These are phyloP conservation scores for Populus alba DNA, from an alignment of 345 rosid species.

Conservation along the genomic window DNA sequence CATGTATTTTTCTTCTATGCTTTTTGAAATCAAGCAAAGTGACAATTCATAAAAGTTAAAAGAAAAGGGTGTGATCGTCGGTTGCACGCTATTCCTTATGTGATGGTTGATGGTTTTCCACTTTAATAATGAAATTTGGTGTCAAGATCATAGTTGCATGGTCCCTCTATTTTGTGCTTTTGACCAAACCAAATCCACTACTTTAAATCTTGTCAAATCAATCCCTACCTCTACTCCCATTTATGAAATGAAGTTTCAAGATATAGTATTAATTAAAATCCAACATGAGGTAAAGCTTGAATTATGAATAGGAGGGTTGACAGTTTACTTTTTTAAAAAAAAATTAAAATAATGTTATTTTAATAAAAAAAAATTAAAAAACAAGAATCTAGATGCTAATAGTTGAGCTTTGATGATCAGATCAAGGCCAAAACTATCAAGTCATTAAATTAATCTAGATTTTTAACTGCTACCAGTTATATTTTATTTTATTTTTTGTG, in stretches of 20 bases:
- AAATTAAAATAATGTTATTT: too few relatives aligned
- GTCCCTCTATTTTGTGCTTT: neutral
- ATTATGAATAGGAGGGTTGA: too few relatives aligned
- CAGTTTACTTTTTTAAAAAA: too few relatives aligned
- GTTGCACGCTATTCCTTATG: neutral
- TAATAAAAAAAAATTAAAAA: too few relatives aligned
- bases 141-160: neutral
- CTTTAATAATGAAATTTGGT: neutral
- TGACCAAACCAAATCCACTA: neutral
- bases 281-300: too few relatives aligned
- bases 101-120: neutral
- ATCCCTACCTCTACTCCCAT: too few relatives aligned
- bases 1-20: neutral
- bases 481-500: too few relatives aligned
- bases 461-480: too few relatives aligned
- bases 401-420: too few relatives aligned
- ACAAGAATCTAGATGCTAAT: rapidly evolving
- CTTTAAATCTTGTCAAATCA: neutral
- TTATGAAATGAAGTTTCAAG: too few relatives aligned
- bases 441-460: too few relatives aligned
- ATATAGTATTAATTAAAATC: too few relatives aligned
- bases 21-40: constrained; percentile 5
- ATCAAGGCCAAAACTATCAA: rapidly evolving
- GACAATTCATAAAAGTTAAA: neutral
- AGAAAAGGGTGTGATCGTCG: neutral